Percentiles rank a stretch among this genome's conserved stretches.
phyloP scores from a whole-genome alignment of 2,329 filamentous ascomycete species.

The Fusarium protoensiforme region DNA sequence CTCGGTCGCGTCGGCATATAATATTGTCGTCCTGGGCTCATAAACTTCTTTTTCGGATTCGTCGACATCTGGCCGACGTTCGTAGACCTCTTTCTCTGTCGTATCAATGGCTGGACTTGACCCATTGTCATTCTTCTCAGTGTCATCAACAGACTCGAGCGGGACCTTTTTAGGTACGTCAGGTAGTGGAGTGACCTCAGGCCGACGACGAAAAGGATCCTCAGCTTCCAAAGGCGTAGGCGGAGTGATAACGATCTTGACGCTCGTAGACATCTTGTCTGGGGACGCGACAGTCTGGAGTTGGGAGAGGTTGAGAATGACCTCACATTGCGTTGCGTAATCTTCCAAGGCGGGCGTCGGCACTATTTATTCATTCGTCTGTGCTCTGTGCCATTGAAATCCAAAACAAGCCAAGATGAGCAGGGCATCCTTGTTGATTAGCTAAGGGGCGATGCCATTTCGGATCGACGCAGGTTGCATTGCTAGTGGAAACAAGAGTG shows the following conservation, averaged over 20 bases:
- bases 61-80: background rate
- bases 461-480: background rate
- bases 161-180: slow-evolving; percentile 5
- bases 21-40: background rate
- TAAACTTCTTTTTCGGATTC: slow-evolving; percentile 20
- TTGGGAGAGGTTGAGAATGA: background rate
- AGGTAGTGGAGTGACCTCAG: slow-evolving; percentile 6
- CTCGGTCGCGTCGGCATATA: background rate
- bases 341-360: background rate
- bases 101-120: background rate
- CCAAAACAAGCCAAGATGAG: background rate
- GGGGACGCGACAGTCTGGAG: background rate
- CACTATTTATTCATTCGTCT: background rate
- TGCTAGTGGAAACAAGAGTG: background rate
- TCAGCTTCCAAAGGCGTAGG: slow-evolving; percentile 17
- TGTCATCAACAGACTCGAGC: background rate
- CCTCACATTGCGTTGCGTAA: background rate
- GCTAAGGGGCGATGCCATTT: slow-evolving; percentile 1
- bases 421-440: slow-evolving; percentile 22
- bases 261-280: background rate
- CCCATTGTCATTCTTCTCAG: background rate
- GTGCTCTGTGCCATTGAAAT: background rate
- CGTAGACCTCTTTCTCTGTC: slow-evolving; percentile 22
- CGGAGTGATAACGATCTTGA: slow-evolving; percentile 32
- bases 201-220: background rate